Conservation (phyloP, 352 stramenopile species). For the Pythium catenulatum region DNA sequence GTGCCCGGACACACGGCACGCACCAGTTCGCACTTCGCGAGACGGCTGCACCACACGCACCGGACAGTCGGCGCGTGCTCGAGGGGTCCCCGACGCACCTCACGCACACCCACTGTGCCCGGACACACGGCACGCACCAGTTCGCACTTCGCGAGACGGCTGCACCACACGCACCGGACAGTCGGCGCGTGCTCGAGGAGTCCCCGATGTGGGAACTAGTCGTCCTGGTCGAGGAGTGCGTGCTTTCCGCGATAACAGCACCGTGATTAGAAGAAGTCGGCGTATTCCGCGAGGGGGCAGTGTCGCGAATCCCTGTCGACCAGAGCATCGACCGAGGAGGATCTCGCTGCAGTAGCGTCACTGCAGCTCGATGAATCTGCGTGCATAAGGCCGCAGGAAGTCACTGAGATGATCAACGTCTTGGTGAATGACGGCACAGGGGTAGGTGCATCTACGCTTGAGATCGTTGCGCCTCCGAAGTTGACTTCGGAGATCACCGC, state of each 20-base stretch:
- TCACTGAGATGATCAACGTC: slow-evolving; percentile 28
- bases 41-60: too few relatives aligned
- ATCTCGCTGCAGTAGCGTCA: slow-evolving; percentile 9
- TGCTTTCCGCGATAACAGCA: slow-evolving; percentile 12
- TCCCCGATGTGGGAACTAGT: too few relatives aligned
- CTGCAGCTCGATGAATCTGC: slow-evolving; percentile 3
- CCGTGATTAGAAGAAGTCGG: slow-evolving; percentile 12
- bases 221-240: too few relatives aligned
- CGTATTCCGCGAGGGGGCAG: slow-evolving; percentile 4
- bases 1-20: too few relatives aligned
- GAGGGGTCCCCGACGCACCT: too few relatives aligned
- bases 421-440: slow-evolving; percentile 8
- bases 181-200: too few relatives aligned
- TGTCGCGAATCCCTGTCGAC: slow-evolving; percentile 2
- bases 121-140: too few relatives aligned
- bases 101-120: too few relatives aligned
- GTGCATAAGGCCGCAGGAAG: slow-evolving; percentile 14
- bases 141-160: too few relatives aligned
- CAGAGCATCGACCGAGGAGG: neutral
- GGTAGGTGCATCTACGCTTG: slow-evolving; percentile 4
- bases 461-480: slow-evolving; percentile 24
- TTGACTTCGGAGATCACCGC: slow-evolving; percentile 17
- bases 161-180: too few relatives aligned
- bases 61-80: too few relatives aligned
- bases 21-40: too few relatives aligned